Conservation (phyloP, 2,329 filamentous ascomycete species). For the Aureobasidium leucospermi region DNA sequence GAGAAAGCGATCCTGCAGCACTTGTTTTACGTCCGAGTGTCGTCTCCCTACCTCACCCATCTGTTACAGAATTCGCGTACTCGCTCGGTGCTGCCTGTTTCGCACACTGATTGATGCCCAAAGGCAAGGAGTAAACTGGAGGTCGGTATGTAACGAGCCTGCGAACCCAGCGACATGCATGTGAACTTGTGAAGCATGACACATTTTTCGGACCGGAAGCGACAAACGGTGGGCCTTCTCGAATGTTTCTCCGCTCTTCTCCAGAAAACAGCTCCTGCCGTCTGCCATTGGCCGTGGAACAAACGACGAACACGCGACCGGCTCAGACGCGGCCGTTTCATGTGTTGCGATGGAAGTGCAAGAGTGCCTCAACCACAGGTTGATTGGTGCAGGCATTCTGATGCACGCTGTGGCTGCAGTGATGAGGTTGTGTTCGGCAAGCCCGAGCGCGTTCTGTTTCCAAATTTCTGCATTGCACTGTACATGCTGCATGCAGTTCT, state of each 20-base stretch:
- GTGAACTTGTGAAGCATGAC: background rate
- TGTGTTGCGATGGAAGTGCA: background rate
- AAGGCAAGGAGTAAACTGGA: background rate
- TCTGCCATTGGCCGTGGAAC: background rate
- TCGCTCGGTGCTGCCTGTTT: background rate
- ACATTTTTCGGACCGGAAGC: background rate
- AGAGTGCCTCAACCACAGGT: background rate
- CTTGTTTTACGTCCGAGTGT: background rate
- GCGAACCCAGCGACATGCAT: background rate
- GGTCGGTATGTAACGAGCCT: background rate
- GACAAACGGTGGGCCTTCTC: background rate
- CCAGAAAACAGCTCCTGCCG: background rate
- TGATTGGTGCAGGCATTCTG: background rate
- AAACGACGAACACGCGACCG: constrained; percentile 1
- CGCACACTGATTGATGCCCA: background rate
- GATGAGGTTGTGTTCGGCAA: constrained; percentile 2
- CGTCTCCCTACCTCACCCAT: background rate
- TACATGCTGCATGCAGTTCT: constrained; percentile 4
- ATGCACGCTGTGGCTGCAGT: background rate
- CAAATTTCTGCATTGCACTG: constrained; percentile 4
- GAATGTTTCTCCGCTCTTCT: constrained; percentile 4
- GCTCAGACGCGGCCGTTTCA: constrained; percentile 6
- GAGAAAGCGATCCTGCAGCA: background rate
- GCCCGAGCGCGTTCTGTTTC: constrained; percentile 7
- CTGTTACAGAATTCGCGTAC: background rate